These are phyloP conservation scores for Cylindrotheca closterium DNA, from an alignment of 108 stramenopile genomes.

Conservation along the genomic window DNA sequence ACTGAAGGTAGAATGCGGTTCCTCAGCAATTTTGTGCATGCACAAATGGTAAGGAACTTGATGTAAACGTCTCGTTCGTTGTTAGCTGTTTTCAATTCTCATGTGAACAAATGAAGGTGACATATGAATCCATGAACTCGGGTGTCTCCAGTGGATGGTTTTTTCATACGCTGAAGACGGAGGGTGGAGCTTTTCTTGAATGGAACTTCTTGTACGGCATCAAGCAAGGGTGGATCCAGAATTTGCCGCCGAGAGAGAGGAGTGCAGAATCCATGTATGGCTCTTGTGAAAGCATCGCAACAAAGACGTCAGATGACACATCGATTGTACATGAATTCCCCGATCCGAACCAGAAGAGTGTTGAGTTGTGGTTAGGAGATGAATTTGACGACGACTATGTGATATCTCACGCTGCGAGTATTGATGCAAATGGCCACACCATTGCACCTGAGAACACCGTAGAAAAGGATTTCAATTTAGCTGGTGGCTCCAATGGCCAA, in stretches of 20 bases:
- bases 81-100: neutral
- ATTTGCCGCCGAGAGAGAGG: constrained; percentile 12
- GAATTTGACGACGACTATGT: constrained; percentile 65
- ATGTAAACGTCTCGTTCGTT: constrained; percentile 26
- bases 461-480: neutral
- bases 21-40: constrained; percentile 56
- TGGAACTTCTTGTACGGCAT: constrained; percentile 71
- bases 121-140: constrained; percentile 42
- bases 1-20: constrained; percentile 37
- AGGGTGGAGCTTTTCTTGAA: constrained; percentile 65
- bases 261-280: constrained; percentile 38
- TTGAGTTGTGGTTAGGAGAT: constrained; percentile 25
- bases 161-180: constrained; percentile 66
- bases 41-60: constrained; percentile 56
- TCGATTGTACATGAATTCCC: constrained; percentile 56
- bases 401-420: constrained; percentile 36
- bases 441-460: neutral
- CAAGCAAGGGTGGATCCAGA: constrained; percentile 69
- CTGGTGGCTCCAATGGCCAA: neutral
- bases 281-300: constrained; percentile 50
- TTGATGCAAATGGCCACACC: neutral
- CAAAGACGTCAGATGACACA: constrained; percentile 36
- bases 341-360: constrained; percentile 7
- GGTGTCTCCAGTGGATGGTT: constrained; percentile 65
- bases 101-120: constrained; percentile 13